Conservation (phyloP, 768 basidiomycete species). For the Pleurotus tuber-regium region DNA sequence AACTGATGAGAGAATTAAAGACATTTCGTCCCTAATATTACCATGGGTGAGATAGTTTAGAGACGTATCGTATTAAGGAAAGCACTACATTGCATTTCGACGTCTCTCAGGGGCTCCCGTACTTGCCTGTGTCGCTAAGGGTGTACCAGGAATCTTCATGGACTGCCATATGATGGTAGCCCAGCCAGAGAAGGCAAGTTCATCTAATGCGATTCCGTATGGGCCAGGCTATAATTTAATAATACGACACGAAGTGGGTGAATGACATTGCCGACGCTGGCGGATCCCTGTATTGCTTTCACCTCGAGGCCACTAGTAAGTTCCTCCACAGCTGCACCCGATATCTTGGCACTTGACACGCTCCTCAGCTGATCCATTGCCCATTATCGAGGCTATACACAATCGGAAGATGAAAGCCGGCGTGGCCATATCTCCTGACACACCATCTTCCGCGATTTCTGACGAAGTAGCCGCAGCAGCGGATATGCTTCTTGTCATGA, state of each 20-base stretch:
- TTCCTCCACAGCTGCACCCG: conserved; percentile 13
- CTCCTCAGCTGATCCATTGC: conserved; percentile 57
- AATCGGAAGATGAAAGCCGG: conserved; percentile 89
- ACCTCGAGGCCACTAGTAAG: conserved; percentile 89
- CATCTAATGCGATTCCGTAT: neutral
- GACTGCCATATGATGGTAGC: conserved; percentile 99
- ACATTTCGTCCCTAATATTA: conserved; percentile 98
- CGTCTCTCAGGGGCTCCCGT: conserved; percentile 75
- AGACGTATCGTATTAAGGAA: neutral
- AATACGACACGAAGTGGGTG: conserved; percentile 86
- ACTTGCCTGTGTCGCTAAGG: conserved; percentile 79
- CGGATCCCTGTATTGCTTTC: conserved; percentile 94
- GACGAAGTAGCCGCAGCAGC: conserved; percentile 79
- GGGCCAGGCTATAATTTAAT: too few species aligned
- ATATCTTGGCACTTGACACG: neutral
- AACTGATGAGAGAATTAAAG: conserved; percentile 38
- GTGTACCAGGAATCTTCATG: conserved; percentile 96
- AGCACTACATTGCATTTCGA: conserved; percentile 9
- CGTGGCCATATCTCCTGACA: conserved; percentile 95
- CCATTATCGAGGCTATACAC: conserved; percentile 81
- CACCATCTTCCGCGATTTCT: conserved; percentile 84
- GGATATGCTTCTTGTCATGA: conserved; percentile 98
- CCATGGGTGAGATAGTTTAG: conserved; percentile 68
- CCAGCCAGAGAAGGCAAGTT: conserved; percentile 77
- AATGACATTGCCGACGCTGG: conserved; percentile 94